Conservation (phyloP, 306 rosid species). For the Cicer judaicum region DNA sequence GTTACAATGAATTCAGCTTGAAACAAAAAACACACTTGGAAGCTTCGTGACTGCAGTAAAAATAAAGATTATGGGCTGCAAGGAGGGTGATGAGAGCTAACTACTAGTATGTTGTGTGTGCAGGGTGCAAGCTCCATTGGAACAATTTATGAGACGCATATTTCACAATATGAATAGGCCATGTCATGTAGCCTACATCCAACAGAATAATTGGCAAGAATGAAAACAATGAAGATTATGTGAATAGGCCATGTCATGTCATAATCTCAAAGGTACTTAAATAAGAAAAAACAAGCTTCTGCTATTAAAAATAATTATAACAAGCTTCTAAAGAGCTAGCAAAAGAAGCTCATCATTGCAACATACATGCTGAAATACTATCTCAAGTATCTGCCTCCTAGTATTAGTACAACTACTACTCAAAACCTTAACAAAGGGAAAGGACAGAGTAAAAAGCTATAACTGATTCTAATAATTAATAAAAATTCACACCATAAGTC, state of each 20-base stretch:
- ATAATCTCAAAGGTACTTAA: neutral
- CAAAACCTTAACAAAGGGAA: neutral
- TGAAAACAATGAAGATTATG: neutral
- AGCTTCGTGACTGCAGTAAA: no score
- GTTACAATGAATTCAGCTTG: no score
- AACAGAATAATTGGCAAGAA: neutral
- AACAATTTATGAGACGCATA: neutral
- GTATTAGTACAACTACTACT: neutral
- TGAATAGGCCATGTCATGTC: neutral
- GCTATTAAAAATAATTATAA: neutral
- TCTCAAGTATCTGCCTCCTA: neutral
- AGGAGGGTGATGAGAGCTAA: no score
- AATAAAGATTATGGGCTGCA: no score
- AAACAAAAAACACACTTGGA: no score
- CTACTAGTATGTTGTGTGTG: no score
- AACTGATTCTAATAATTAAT: conserved; percentile 2
- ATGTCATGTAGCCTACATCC: neutral
- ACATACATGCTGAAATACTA: neutral
- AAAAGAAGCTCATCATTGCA: neutral
- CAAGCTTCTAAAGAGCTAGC: conserved; percentile 2
- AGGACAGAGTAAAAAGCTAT: neutral
- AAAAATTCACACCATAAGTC: neutral
- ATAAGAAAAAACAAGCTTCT: neutral
- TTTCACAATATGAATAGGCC: neutral
- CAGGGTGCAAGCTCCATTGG: no score